Evolutionary conservation across 2,329 filamentous ascomycete species (phyloP).

Genomic region (Drechslerella coelobrocha): DNA sequence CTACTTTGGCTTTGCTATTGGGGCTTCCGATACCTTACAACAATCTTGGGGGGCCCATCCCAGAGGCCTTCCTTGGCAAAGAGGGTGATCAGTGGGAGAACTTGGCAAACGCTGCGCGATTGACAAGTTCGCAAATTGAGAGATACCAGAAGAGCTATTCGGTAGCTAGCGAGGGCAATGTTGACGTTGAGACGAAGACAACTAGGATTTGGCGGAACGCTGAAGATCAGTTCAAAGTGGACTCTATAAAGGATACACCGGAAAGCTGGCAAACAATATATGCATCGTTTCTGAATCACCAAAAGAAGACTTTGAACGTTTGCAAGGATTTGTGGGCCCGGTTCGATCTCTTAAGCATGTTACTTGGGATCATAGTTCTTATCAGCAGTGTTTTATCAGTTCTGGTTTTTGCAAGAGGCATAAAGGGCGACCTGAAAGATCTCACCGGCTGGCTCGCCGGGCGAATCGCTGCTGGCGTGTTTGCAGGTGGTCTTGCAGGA

Average conservation of each 20-base stretch:
- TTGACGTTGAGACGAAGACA: constrained; percentile 66
- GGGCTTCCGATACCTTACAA: constrained; percentile 96
- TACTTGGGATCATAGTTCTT: constrained; percentile 76
- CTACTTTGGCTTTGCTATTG: constrained; percentile 83
- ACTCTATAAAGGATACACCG: constrained; percentile 42
- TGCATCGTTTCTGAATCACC: constrained; percentile 73
- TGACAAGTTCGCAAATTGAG: constrained; percentile 84
- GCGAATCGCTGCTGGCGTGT: constrained; percentile 62
- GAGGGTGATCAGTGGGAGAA: constrained; percentile 76
- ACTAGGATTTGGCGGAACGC: constrained; percentile 68
- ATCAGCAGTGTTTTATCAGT: constrained; percentile 72
- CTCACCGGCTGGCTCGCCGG: constrained; percentile 64
- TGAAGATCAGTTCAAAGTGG: constrained; percentile 61
- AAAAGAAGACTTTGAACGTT: constrained; percentile 75
- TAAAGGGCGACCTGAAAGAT: constrained; percentile 64
- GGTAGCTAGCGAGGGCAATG: constrained; percentile 71
- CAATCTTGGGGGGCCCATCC: constrained; percentile 88
- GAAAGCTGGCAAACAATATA: constrained; percentile 59
- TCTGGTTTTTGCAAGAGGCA: constrained; percentile 72
- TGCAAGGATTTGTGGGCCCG: constrained; percentile 89
- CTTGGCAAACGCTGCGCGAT: constrained; percentile 75
- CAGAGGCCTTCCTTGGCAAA: constrained; percentile 83
- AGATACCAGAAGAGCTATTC: constrained; percentile 88
- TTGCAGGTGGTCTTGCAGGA: constrained; percentile 57
- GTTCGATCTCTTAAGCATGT: constrained; percentile 87